phyloP scores from a whole-genome alignment of 2,329 filamentous ascomycete genomes.

The Penicillium rolfsii region DNA sequence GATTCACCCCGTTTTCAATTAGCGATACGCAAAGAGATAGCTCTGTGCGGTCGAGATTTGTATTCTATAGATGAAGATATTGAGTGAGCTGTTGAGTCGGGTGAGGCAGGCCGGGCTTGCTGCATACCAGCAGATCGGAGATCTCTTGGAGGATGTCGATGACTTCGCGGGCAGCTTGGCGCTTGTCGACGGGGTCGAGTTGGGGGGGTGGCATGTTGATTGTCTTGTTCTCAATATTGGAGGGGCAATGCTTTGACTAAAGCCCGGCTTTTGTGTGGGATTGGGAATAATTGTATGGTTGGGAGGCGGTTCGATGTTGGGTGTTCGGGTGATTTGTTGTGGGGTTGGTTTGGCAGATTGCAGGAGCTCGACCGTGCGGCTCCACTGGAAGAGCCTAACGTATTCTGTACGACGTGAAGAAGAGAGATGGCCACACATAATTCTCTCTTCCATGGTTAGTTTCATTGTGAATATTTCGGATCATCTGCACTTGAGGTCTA shows the following conservation, averaged over 20 bases:
- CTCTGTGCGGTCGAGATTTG: conserved; percentile 84
- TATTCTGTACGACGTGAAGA: neutral
- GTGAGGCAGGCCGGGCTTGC: conserved; percentile 1
- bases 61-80: conserved; percentile 66
- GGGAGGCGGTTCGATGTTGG: neutral
- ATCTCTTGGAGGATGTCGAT: conserved; percentile 57
- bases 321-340: conserved; percentile 4
- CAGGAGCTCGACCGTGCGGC: neutral
- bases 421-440: neutral
- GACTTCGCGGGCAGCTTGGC: conserved; percentile 54
- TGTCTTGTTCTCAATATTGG: neutral
- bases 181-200: conserved; percentile 50
- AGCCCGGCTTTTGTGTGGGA: neutral
- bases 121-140: conserved; percentile 50
- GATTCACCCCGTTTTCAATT: conserved; percentile 96
- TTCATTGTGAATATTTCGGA: neutral
- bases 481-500: neutral
- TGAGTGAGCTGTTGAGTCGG: neutral
- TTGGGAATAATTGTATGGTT: neutral
- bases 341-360: neutral
- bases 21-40: conserved; percentile 94
- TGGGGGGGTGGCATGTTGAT: conserved; percentile 44
- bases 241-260: neutral
- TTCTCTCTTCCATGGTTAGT: neutral
- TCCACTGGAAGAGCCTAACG: neutral